A percentile compares a stretch with the other conserved stretches of the same genome.
Evolutionary conservation across 106 monocot species (phyloP).

Genomic region (Agapanthus africanus): DNA sequence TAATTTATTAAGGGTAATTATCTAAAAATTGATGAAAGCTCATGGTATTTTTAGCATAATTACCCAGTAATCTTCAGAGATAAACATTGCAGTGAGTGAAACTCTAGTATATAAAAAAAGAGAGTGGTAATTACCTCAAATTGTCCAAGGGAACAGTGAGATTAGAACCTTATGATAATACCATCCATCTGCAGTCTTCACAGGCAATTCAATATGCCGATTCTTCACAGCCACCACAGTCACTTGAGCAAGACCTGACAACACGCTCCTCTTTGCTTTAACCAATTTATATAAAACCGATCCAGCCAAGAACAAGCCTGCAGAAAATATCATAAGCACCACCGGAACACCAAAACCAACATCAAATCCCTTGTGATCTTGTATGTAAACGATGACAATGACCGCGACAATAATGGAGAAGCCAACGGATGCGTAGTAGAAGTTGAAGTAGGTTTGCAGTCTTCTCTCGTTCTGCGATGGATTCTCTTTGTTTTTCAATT

Average conservation of each 20-base stretch:
- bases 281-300: constrained; percentile 30
- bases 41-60: too few species aligned
- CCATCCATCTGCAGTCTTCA: not conserved
- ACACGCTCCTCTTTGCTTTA: constrained; percentile 22
- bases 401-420: constrained; percentile 28
- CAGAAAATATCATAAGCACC: constrained; percentile 38
- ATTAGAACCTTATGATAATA: constrained; percentile 22
- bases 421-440: constrained; percentile 35
- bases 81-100: too few species aligned
- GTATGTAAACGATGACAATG: constrained; percentile 49
- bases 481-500: constrained; percentile 24
- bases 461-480: constrained; percentile 17
- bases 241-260: constrained; percentile 37
- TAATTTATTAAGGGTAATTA: too few species aligned
- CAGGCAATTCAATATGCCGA: constrained; percentile 18
- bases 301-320: constrained; percentile 30
- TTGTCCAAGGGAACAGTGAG: constrained; percentile 18
- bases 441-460: constrained; percentile 58
- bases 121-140: constrained; percentile 28
- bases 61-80: too few species aligned
- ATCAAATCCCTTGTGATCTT: constrained; percentile 35
- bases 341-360: constrained; percentile 41
- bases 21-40: too few species aligned
- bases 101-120: too few species aligned
- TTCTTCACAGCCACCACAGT: constrained; percentile 29